Evolutionary conservation across 805 yeast genomes (phyloP).

Genomic region (Sporopachydermia quercuum): DNA sequence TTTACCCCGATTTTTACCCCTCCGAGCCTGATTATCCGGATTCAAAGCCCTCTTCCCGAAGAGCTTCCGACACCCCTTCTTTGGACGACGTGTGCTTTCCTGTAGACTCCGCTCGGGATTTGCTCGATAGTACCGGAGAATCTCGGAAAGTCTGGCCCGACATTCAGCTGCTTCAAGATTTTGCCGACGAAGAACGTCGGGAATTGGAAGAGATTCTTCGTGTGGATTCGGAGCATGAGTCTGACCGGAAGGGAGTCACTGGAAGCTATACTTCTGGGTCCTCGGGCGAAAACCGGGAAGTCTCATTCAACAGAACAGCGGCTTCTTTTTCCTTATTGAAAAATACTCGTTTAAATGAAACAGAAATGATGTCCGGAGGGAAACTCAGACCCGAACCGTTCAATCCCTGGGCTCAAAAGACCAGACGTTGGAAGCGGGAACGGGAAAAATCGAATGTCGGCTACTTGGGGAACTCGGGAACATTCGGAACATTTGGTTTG

Average conservation of each 20-base stretch:
- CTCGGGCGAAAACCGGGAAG: not conserved
- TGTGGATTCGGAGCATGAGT: not conserved
- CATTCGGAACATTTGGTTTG: too few species aligned
- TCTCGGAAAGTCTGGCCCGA: conserved; percentile 65
- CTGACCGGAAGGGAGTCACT: too few species aligned
- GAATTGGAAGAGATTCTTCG: conserved; percentile 16
- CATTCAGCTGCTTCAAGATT: conserved; percentile 56
- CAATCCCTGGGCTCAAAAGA: not conserved
- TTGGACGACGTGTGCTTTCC: conserved; percentile 90
- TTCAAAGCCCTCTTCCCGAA: conserved; percentile 52
- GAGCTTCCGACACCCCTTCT: conserved; percentile 48
- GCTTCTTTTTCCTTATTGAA: conserved; percentile 17
- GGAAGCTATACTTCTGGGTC: not conserved
- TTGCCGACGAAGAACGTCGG: conserved; percentile 51
- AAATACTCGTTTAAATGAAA: conserved; percentile 21
- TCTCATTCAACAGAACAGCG: not conserved
- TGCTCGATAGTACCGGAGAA: conserved; percentile 12
- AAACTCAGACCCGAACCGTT: not conserved
- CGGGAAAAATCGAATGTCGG: not conserved
- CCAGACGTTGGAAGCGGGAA: not conserved
- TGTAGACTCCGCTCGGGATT: conserved; percentile 28
- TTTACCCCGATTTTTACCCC: not conserved
- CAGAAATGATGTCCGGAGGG: conserved; percentile 14
- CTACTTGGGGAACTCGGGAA: not conserved
- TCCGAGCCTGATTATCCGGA: not conserved